phyloP scores from a whole-genome alignment of 208 protist genomes.

The Leishmania gerbilli region DNA sequence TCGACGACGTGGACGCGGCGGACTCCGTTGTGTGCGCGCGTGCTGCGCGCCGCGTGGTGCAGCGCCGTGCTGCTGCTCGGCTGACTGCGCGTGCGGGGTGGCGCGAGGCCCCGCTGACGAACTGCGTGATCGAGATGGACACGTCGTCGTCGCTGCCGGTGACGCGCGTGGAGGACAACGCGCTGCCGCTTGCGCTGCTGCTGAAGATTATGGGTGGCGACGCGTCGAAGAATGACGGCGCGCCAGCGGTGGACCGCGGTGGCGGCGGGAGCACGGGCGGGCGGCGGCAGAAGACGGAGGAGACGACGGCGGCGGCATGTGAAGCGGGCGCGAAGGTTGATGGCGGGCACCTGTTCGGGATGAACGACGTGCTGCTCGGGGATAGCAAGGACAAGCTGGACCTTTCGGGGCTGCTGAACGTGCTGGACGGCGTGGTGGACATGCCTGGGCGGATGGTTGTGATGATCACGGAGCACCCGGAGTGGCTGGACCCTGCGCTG shows the following conservation, averaged over 20 bases:
- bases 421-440: constrained; percentile 91
- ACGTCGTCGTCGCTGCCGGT: constrained; percentile 26
- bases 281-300: background rate
- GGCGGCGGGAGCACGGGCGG: background rate
- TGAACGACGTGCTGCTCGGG: constrained; percentile 17
- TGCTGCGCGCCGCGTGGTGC: constrained; percentile 36
- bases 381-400: constrained; percentile 64
- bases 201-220: constrained; percentile 20
- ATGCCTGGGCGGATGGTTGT: constrained; percentile 84
- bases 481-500: constrained; percentile 87
- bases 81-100: constrained; percentile 25
- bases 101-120: constrained; percentile 23
- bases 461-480: constrained; percentile 87
- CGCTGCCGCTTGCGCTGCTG: constrained; percentile 25
- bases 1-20: constrained; percentile 83
- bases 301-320: background rate
- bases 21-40: constrained; percentile 74
- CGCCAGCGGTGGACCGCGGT: background rate
- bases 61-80: constrained; percentile 22
- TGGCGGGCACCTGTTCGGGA: constrained; percentile 14
- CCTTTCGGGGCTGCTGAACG: constrained; percentile 88
- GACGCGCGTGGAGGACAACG: constrained; percentile 10
- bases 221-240: background rate
- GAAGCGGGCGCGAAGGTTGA: background rate
- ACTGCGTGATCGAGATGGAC: constrained; percentile 28